phyloP scores from a whole-genome alignment of 306 rosid genomes.

The Cicer judaicum region DNA sequence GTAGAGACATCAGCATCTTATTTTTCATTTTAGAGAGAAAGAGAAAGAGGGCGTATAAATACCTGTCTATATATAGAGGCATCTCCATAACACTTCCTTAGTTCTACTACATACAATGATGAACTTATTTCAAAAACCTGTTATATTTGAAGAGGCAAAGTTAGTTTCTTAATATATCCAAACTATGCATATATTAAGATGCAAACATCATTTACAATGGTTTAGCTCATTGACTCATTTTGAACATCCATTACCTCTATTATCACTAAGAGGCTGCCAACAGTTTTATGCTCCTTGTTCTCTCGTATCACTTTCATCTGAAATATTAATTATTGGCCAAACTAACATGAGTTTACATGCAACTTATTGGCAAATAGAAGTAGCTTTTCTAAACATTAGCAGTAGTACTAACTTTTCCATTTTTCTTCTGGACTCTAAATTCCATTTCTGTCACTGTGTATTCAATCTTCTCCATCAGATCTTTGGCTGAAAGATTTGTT shows the following conservation, averaged over 20 bases:
- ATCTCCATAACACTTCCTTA: constrained; percentile 83
- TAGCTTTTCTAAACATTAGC: constrained; percentile 6
- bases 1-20: constrained; percentile 13
- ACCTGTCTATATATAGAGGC: constrained; percentile 85
- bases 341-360: constrained; percentile 28
- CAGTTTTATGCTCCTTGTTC: constrained; percentile 54
- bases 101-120: constrained; percentile 72
- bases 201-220: neutral
- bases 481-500: constrained; percentile 72
- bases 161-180: constrained; percentile 19
- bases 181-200: constrained; percentile 16
- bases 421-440: constrained; percentile 76
- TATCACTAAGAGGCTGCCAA: constrained; percentile 65
- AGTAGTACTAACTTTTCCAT: constrained; percentile 66
- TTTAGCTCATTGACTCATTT: constrained; percentile 1
- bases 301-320: constrained; percentile 81
- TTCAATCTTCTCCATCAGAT: constrained; percentile 75
- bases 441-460: constrained; percentile 73
- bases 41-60: neutral
- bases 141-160: neutral
- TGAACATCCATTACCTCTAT: constrained; percentile 66
- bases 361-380: constrained; percentile 17
- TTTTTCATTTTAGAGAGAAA: neutral
- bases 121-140: constrained; percentile 88
- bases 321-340: constrained; percentile 36